Percentiles rank a stretch among this genome's conserved stretches.
Conservation (phyloP, 495 filamentous ascomycete genomes). For the Lophiostoma macrostomum region DNA sequence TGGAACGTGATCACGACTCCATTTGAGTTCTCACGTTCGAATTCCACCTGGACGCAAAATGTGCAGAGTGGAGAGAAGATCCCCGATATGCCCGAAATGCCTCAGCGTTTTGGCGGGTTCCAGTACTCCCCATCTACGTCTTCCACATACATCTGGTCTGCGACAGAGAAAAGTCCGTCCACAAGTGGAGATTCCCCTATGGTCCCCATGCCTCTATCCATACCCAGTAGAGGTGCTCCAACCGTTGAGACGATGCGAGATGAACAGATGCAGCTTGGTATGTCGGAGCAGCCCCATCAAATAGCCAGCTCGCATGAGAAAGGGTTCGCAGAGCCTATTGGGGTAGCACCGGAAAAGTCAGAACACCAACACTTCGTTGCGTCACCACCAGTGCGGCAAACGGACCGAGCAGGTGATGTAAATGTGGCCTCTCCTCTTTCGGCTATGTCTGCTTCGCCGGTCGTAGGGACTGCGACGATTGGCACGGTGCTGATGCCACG, state of each 20-base stretch:
- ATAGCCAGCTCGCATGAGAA: too few species aligned
- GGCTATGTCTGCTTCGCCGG: conserved; percentile 24
- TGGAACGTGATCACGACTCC: conserved; percentile 85
- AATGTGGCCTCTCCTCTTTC: conserved; percentile 22
- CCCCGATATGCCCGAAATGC: conserved; percentile 27
- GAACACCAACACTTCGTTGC: too few species aligned
- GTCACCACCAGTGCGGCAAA: conserved; percentile 11
- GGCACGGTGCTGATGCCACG: conserved; percentile 28
- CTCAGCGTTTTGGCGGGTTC: conserved; percentile 14
- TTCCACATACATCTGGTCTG: conserved; percentile 30
- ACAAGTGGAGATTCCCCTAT: conserved; percentile 11
- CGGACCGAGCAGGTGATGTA: neutral
- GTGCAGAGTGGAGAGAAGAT: conserved; percentile 14
- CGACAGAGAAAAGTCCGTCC: conserved; percentile 30
- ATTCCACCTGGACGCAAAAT: conserved; percentile 29
- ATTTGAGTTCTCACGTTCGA: conserved; percentile 48
- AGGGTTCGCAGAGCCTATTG: too few species aligned
- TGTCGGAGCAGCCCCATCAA: too few species aligned
- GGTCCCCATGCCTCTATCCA: conserved; percentile 1
- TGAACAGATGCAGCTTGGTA: too few species aligned
- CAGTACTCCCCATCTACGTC: conserved; percentile 6
- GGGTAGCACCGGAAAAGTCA: too few species aligned
- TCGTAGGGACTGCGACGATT: conserved; percentile 26
- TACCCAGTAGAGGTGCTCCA: too few species aligned
- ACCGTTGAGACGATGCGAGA: too few species aligned